Percentiles rank a stretch among this genome's conserved stretches.
phyloP scores from a whole-genome alignment of 805 yeast genomes.

The Schizosaccharomyces pombe region DNA sequence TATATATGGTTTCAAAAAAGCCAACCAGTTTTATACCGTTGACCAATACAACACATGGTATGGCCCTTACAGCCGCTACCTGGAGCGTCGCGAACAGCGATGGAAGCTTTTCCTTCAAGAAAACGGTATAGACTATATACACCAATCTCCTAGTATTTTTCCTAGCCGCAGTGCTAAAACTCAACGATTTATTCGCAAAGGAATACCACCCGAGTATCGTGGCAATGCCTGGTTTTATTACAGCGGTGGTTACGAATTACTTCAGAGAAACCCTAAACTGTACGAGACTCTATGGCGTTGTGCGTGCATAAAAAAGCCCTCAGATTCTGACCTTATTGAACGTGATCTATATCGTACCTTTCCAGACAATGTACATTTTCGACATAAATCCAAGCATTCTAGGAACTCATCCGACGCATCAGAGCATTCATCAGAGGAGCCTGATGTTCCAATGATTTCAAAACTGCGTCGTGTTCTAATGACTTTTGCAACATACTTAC shows the following conservation, averaged over 20 bases:
- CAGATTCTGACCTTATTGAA: constrained; percentile 79
- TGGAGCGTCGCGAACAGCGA: constrained; percentile 41
- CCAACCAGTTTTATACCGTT: constrained; percentile 27
- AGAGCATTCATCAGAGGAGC: neutral
- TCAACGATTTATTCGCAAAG: constrained; percentile 64
- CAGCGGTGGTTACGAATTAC: constrained; percentile 54
- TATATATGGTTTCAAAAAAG: constrained; percentile 70
- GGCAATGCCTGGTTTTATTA: constrained; percentile 94
- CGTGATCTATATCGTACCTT: constrained; percentile 83
- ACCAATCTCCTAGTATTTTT: constrained; percentile 20
- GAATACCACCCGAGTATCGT: constrained; percentile 92
- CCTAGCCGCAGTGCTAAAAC: constrained; percentile 62
- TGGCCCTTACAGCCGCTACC: constrained; percentile 36
- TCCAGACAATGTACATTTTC: constrained; percentile 71
- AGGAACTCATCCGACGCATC: neutral
- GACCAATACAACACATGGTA: constrained; percentile 57
- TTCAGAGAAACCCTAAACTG: constrained; percentile 44
- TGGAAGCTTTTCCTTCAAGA: constrained; percentile 50
- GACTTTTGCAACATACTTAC: constrained; percentile 68
- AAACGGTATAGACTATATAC: constrained; percentile 28
- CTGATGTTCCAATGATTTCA: constrained; percentile 24
- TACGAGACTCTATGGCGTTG: constrained; percentile 45
- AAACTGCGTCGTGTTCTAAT: constrained; percentile 58
- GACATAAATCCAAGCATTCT: neutral
- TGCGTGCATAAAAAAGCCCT: constrained; percentile 30